Evolutionary conservation across 108 stramenopile species (phyloP).

Genomic region (Cyclotella choctawhatcheeana): DNA sequence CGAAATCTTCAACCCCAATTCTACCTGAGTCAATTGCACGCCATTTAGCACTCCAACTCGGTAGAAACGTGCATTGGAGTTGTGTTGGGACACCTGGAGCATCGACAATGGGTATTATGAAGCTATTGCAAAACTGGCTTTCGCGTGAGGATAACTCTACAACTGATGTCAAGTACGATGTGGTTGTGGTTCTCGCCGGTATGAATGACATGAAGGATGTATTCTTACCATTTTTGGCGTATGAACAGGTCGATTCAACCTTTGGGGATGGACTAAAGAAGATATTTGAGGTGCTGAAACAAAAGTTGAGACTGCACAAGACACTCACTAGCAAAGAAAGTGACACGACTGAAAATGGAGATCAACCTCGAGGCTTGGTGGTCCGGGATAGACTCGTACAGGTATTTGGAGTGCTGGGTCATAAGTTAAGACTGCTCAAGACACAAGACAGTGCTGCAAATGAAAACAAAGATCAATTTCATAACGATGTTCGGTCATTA

Average conservation of each 20-base stretch:
- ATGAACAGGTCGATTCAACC: conserved; percentile 3
- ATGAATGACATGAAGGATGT: conserved; percentile 73
- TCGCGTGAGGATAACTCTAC: neutral
- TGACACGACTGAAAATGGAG: too few species aligned
- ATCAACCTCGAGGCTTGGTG: too few species aligned
- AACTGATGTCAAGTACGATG: conserved; percentile 47
- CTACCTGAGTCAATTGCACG: conserved; percentile 70
- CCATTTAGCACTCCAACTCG: conserved; percentile 16
- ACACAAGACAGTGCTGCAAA: conserved; percentile 25
- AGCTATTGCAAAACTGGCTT: conserved; percentile 11
- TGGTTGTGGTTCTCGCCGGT: conserved; percentile 71
- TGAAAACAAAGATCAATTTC: conserved; percentile 9
- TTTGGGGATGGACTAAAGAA: conserved; percentile 24
- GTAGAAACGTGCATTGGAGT: conserved; percentile 3
- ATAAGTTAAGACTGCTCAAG: conserved; percentile 1
- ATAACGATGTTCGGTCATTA: conserved; percentile 46
- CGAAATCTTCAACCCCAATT: conserved; percentile 54
- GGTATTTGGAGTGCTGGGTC: conserved; percentile 12
- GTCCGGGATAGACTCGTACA: conserved; percentile 18
- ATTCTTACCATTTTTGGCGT: conserved; percentile 61
- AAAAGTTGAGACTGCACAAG: conserved; percentile 4
- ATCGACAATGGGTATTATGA: conserved; percentile 12
- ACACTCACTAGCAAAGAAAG: conserved; percentile 12
- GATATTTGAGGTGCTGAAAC: conserved; percentile 15
- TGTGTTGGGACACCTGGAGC: conserved; percentile 21